Evolutionary conservation across 441 rosid species (phyloP).

Genomic region (Adansonia rubrostipa): DNA sequence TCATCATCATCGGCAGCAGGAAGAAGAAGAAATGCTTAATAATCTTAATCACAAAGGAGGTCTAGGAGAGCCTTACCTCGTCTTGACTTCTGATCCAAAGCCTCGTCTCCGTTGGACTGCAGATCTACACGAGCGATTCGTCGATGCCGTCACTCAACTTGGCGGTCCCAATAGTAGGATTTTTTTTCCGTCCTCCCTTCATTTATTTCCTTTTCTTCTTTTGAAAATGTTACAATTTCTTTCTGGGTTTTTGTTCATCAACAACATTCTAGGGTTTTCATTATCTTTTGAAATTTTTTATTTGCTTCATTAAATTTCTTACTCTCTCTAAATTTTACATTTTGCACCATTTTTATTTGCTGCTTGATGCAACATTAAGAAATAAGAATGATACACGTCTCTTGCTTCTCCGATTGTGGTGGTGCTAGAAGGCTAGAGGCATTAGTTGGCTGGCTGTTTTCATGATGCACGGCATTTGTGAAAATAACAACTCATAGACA

Average conservation of each 20-base stretch:
- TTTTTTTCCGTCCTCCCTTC: neutral
- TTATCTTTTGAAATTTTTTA: neutral
- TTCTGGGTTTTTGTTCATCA: slow-evolving; percentile 2
- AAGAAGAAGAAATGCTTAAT: slow-evolving; percentile 38
- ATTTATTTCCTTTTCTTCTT: neutral
- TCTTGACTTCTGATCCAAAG: slow-evolving; percentile 71
- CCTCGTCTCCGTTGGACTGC: slow-evolving; percentile 78
- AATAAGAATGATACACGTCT: neutral
- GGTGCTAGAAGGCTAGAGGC: neutral
- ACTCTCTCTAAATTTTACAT: neutral
- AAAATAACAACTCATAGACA: neutral
- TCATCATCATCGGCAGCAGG: slow-evolving; percentile 13
- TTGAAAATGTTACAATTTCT: neutral
- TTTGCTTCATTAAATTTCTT: neutral
- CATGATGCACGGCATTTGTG: neutral
- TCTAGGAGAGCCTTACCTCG: slow-evolving; percentile 57
- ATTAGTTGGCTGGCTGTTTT: neutral
- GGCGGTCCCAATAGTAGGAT: slow-evolving; percentile 69
- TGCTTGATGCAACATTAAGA: neutral
- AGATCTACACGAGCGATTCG: slow-evolving; percentile 74
- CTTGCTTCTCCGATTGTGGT: slow-evolving; percentile 5
- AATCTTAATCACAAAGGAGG: slow-evolving; percentile 35
- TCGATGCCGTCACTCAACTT: slow-evolving; percentile 74
- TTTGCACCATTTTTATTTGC: neutral
- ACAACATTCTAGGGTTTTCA: neutral